Evolutionary conservation across 441 rosid genomes (phyloP), one percentile per base, ranked within the genome.

Genomic region (Lepidium campestre): DNA sequence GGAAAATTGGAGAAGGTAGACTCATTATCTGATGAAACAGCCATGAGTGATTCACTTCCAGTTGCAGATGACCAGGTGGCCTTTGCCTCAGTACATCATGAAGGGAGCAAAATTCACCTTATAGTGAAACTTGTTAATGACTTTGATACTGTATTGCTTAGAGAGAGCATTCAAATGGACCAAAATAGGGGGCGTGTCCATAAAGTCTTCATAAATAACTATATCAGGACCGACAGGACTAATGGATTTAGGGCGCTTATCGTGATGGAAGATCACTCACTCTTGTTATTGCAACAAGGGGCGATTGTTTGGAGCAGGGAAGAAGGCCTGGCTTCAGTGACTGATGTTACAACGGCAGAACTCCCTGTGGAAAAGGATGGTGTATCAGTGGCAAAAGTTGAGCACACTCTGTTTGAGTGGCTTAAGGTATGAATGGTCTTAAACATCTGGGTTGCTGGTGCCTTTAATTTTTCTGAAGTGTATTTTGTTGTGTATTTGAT

Each of bases 251-350:
- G 99, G 86, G 97, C 86, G 29, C 86, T 92, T 79, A 81, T 92
- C 70, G 90, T 92, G 67, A 88, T 95, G 99, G 99, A 95, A 84
- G 98, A 95, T 82, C 98, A 92, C 81, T 92, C 99, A 34, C 82
- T 95, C 44, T 78, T 88, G 73, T 80, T 95, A 75, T 75, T 92
- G 66, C 98, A 95, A 72, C 99, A 95, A 78, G 97, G 98, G 50
- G 89, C 71, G 75, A 80, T 87, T 72, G 99, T 95, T 59, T 95
- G 99, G 99, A 82, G 82, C 57, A 88, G 99, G 78, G 98, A 95
- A 83, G 99, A 95, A 69, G 88, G 86, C 65, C 85, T 95, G 63
- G 99, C 98, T 35, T 95, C 99, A 71, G 74, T 95, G 71, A 71
- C 85, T 63, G 97, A 87, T 75, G 93, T 85, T 13, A 84, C 91